These are phyloP conservation scores for Eucalyptus cloeziana DNA, from an alignment of 345 rosid genomes.

Conservation along the genomic window DNA sequence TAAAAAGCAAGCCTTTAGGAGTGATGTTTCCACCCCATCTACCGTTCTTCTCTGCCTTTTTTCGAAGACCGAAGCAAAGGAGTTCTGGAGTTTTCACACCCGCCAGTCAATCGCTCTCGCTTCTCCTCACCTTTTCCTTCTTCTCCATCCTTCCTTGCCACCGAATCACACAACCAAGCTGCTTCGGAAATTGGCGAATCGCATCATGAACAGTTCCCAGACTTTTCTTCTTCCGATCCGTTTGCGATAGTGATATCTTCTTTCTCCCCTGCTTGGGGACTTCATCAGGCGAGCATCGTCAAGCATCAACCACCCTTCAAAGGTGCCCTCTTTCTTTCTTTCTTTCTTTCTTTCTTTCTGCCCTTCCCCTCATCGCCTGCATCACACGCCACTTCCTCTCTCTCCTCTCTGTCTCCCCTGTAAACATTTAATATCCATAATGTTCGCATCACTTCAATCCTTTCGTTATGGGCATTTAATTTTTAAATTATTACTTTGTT, in stretches of 20 bases:
- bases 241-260: background rate
- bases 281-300: background rate
- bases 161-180: background rate
- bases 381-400: background rate
- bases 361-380: background rate
- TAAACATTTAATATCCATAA: background rate
- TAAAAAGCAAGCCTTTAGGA: background rate
- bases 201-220: background rate
- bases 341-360: background rate
- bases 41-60: background rate
- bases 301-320: background rate
- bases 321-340: background rate
- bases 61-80: background rate
- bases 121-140: background rate
- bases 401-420: background rate
- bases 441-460: background rate
- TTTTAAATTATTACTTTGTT: background rate
- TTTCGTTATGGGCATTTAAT: background rate
- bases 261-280: background rate
- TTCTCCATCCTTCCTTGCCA: background rate
- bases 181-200: background rate
- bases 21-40: background rate
- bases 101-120: background rate
- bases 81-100: background rate
- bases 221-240: background rate